Base-by-base conservation (phyloP, 2,329 filamentous ascomycete genomes). In the Ilyonectria mors-panacis region DNA sequence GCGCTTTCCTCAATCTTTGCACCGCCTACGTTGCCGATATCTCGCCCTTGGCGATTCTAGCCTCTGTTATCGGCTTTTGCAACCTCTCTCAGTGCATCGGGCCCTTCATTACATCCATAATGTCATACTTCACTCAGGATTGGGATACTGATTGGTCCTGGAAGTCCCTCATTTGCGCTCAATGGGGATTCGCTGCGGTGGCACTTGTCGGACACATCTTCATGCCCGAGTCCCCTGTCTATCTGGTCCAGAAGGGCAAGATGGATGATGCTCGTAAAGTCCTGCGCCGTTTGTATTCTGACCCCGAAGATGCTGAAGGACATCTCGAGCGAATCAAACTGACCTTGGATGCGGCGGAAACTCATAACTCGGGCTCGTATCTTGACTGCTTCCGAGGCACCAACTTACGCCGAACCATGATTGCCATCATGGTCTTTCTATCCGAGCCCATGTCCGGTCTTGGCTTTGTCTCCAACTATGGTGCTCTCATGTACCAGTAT, bases 141-240 rank as follows among this genome's bases (percentile, higher is more conserved):
- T 80, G 79, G 73, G 73, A 77, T 0, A 78, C 68, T 15, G 74
- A 80, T 21, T 84, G 82, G 83, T 79, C 83, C 1, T 84, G 83
- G 73, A 79, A 82, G 26, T 76, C 81, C 1, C 70, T 84, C 0
- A 81, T 84, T 45, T 77, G 74, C 17, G 79, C 81, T 0, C 82
- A 84, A 26, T 84, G 81, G 71, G 82, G 81, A 0, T 81, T 83
- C 35, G 80, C 80, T 4, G 77, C 62, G 8, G 72, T 82, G 6
- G 78, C 78, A 3, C 42, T 79, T 0, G 53, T 75, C 7, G 75
- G 75, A 0, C 75, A 78, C 4, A 12, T 84, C 35, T 45, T 85
- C 50, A 80, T 88, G 37, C 86, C 86, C 0, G 86, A 89, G 67
- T 85, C 82, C 13, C 87, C 87, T 0, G 79, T 84, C 0, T 87